These are phyloP conservation scores for Trichoderma sp. DNA, from an alignment of 2,329 filamentous ascomycete genomes.

Conservation along the genomic window DNA sequence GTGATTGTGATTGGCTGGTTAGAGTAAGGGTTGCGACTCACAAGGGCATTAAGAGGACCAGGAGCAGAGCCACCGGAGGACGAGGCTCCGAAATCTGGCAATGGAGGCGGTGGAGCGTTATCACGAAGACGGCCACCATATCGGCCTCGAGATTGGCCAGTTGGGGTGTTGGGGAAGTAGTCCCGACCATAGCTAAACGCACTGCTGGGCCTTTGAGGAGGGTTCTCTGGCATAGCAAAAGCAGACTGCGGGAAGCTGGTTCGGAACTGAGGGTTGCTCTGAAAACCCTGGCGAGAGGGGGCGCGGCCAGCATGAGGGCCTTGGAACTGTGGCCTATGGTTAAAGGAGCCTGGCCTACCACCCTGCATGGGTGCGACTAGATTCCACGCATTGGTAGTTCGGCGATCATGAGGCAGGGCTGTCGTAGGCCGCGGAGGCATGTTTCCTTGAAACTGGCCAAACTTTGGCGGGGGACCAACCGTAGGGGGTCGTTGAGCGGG, in stretches of 20 bases:
- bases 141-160: constrained; percentile 32
- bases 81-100: constrained; percentile 27
- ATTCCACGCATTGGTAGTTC: constrained; percentile 30
- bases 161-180: constrained; percentile 37
- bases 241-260: constrained; percentile 37
- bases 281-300: constrained; percentile 28
- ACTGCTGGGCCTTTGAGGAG: constrained; percentile 27
- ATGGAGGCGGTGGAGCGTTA: constrained; percentile 10
- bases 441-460: constrained; percentile 35
- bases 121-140: constrained; percentile 37
- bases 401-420: constrained; percentile 32
- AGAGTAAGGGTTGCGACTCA: constrained; percentile 28
- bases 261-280: constrained; percentile 34
- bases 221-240: constrained; percentile 30
- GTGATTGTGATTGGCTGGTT: constrained; percentile 41
- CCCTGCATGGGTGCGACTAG: constrained; percentile 29
- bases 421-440: constrained; percentile 36
- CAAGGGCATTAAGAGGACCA: constrained; percentile 22
- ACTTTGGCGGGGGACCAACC: constrained; percentile 34
- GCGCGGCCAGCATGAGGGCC: constrained; percentile 28
- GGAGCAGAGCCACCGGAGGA: constrained; percentile 17
- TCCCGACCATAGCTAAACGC: constrained; percentile 32
- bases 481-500: constrained; percentile 27
- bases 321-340: constrained; percentile 24
- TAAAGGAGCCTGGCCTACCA: constrained; percentile 28